Conservation (phyloP, 2,329 filamentous ascomycete genomes). For the Tolypocladium inflatum region DNA sequence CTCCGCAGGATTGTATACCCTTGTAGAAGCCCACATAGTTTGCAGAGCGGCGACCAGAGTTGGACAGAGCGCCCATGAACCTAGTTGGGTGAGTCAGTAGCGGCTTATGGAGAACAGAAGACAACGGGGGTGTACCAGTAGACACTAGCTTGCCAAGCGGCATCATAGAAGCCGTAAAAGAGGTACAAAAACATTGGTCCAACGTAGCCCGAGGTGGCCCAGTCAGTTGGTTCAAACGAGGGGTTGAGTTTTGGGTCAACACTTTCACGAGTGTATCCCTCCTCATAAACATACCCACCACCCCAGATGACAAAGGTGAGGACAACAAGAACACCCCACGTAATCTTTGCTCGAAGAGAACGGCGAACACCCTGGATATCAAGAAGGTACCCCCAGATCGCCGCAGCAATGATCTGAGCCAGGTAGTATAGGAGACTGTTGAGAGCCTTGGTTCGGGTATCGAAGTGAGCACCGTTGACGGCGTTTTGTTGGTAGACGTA, state of each 20-base stretch:
- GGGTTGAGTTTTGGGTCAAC: neutral
- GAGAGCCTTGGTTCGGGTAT: conserved; percentile 43
- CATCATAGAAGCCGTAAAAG: conserved; percentile 84
- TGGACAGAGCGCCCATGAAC: conserved; percentile 89
- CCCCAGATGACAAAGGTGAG: conserved; percentile 76
- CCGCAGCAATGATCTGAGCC: conserved; percentile 44
- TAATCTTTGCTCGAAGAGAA: conserved; percentile 61
- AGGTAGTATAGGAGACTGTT: conserved; percentile 47
- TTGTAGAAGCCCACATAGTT: conserved; percentile 66
- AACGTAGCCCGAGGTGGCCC: conserved; percentile 40
- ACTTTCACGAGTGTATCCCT: conserved; percentile 1
- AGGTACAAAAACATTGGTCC: conserved; percentile 85
- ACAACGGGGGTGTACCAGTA: conserved; percentile 68
- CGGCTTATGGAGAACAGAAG: too few species aligned
- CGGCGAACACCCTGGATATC: conserved; percentile 68
- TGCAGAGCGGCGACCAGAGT: conserved; percentile 83
- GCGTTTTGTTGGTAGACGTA: conserved; percentile 51
- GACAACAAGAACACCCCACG: conserved; percentile 47
- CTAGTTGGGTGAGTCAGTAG: conserved; percentile 23
- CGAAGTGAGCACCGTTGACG: conserved; percentile 45
- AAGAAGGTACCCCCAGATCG: conserved; percentile 34
- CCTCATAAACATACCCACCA: conserved; percentile 72
- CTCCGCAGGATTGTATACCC: conserved; percentile 66
- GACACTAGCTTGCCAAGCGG: conserved; percentile 78
- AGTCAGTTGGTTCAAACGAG: conserved; percentile 9